Evolutionary conservation across 352 stramenopile species (phyloP).

Genomic region (Phytophthora pini): DNA sequence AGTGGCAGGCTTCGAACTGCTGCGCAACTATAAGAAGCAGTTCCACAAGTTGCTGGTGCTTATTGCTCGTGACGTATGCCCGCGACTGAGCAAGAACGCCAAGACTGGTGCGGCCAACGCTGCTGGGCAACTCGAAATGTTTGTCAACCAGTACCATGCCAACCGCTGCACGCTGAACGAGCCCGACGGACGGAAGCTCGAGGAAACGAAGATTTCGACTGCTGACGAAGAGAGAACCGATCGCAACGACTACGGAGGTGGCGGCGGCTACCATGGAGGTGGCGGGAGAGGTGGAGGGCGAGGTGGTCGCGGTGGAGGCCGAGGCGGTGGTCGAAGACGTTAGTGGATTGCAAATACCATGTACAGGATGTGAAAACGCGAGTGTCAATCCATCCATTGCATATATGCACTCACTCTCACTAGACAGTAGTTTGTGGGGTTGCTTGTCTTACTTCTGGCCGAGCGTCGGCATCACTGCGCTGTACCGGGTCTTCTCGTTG

Average conservation of each 20-base stretch:
- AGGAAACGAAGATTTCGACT: conserved; percentile 72
- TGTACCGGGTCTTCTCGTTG: conserved; percentile 89
- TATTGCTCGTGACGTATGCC: conserved; percentile 69
- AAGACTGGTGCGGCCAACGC: conserved; percentile 81
- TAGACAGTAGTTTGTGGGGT: conserved; percentile 8
- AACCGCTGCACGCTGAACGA: conserved; percentile 64
- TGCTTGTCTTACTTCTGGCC: conserved; percentile 49
- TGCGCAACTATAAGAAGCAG: conserved; percentile 70
- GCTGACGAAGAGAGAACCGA: conserved; percentile 78
- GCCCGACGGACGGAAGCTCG: conserved; percentile 65
- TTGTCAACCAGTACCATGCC: conserved; percentile 73
- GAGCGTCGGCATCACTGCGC: conserved; percentile 94
- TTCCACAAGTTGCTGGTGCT: conserved; percentile 83
- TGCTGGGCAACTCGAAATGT: conserved; percentile 74
- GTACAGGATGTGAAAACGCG: conserved; percentile 12
- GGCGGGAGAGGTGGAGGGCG: conserved; percentile 36
- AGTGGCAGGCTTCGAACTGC: conserved; percentile 75
- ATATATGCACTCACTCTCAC: conserved; percentile 21
- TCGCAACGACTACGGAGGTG: conserved; percentile 33
- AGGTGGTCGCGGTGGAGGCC: conserved; percentile 37
- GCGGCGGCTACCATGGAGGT: conserved; percentile 4
- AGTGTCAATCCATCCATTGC: conserved; percentile 16
- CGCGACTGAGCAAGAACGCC: conserved; percentile 71
- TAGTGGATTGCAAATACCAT: conserved; percentile 14
- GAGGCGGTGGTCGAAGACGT: conserved; percentile 44